phyloP scores from a whole-genome alignment of 2,329 filamentous ascomycete genomes.

The Rosellinia necatrix region DNA sequence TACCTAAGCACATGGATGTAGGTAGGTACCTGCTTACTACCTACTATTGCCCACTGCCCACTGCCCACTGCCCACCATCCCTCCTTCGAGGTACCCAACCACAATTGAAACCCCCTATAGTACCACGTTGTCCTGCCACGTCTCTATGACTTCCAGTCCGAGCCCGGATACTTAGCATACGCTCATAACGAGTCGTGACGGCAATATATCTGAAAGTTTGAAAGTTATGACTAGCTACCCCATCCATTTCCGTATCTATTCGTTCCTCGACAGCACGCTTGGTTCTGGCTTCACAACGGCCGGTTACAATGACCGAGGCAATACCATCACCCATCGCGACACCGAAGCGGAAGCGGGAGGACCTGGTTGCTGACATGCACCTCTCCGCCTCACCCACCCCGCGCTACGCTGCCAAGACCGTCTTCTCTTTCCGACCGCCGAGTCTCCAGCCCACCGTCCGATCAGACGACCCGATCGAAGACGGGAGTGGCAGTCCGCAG shows the following conservation, averaged over 20 bases:
- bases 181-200: neutral
- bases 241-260: no score
- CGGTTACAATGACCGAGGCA: conserved; percentile 30
- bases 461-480: conserved; percentile 40
- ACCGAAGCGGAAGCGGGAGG: conserved; percentile 53
- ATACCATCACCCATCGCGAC: conserved; percentile 40
- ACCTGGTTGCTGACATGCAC: conserved; percentile 38
- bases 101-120: neutral
- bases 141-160: conserved; percentile 1
- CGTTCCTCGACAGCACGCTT: no score
- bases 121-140: conserved; percentile 11
- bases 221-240: neutral
- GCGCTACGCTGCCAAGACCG: conserved; percentile 28
- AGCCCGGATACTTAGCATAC: neutral
- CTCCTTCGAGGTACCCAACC: neutral
- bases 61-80: neutral
- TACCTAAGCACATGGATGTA: no score
- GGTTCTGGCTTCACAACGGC: neutral
- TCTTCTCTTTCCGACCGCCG: conserved; percentile 53
- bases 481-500: conserved; percentile 58
- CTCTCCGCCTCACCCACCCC: conserved; percentile 37
- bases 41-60: neutral
- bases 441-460: conserved; percentile 25
- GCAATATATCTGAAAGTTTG: neutral
- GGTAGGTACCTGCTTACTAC: no score